Conservation (phyloP, 2,329 filamentous ascomycete species). For the Pezizomycotina sp. region DNA sequence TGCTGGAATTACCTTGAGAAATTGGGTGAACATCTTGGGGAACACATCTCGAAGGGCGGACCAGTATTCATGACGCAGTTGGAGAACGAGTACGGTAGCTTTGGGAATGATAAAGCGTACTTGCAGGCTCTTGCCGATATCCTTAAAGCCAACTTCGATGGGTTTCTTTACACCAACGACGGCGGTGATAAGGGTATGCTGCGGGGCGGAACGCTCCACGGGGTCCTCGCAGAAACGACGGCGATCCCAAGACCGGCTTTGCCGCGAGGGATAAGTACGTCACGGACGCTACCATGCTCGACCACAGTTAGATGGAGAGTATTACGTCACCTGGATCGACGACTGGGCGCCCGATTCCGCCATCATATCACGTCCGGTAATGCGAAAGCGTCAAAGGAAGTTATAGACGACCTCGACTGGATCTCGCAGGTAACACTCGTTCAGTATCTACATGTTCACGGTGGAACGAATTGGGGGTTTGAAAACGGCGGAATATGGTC, state of each 20-base stretch:
- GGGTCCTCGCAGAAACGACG: constrained; percentile 35
- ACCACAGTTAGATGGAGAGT: constrained; percentile 36
- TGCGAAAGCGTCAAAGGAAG: too few relatives aligned
- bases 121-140: constrained; percentile 32
- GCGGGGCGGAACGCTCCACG: constrained; percentile 32
- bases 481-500: too few relatives aligned
- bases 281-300: constrained; percentile 31
- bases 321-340: too few relatives aligned
- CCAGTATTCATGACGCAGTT: constrained; percentile 38
- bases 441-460: too few relatives aligned
- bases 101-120: constrained; percentile 34
- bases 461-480: too few relatives aligned
- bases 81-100: constrained; percentile 39
- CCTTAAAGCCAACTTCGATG: constrained; percentile 31
- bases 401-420: too few relatives aligned
- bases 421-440: too few relatives aligned
- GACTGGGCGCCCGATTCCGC: too few relatives aligned
- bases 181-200: constrained; percentile 33
- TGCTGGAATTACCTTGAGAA: constrained; percentile 30
- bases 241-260: constrained; percentile 32
- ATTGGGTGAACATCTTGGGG: constrained; percentile 29
- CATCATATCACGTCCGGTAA: too few relatives aligned
- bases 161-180: constrained; percentile 37
- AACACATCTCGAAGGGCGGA: constrained; percentile 32
- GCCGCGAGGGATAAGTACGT: constrained; percentile 32